A percentile compares a stretch with the other conserved stretches of the same genome.
Conservation (phyloP, 1,139 yeast genomes). For the Pichia sp. region DNA sequence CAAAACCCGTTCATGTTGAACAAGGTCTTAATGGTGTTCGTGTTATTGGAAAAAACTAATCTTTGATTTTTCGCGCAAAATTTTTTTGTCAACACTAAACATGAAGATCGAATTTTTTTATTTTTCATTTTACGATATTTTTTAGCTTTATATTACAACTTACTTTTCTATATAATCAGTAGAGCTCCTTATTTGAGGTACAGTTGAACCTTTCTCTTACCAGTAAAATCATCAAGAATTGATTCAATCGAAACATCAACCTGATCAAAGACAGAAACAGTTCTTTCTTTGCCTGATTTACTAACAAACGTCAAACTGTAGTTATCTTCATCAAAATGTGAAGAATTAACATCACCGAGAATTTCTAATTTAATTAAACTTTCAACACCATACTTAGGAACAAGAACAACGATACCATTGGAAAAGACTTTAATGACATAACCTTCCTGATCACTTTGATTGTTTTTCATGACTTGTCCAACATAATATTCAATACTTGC, state of each 20-base stretch:
- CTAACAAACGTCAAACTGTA: conserved; percentile 57
- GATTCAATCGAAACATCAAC: conserved; percentile 79
- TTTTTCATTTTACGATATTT: neutral
- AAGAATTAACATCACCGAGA: conserved; percentile 59
- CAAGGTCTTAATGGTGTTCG: too few species aligned
- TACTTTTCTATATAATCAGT: too few species aligned
- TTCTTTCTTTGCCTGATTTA: conserved; percentile 40
- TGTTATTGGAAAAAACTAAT: too few species aligned
- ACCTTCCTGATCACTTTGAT: conserved; percentile 72
- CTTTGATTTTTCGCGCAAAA: too few species aligned
- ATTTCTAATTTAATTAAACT: conserved; percentile 80
- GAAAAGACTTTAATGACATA: conserved; percentile 87
- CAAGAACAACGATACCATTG: conserved; percentile 91
- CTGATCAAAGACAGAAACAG: conserved; percentile 74
- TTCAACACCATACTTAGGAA: conserved; percentile 97
- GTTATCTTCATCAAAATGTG: conserved; percentile 70
- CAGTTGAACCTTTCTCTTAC: conserved; percentile 88
- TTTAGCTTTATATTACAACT: neutral
- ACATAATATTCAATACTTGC: conserved; percentile 97
- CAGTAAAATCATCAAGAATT: conserved; percentile 77
- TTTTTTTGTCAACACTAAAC: too few species aligned
- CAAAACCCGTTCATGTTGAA: too few species aligned
- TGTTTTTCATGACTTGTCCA: conserved; percentile 90
- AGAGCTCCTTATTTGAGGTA: conserved; percentile 36
- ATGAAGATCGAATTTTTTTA: too few species aligned